Conservation (phyloP, 129 eudicot species). For the Saposhnikovia divaricata region DNA sequence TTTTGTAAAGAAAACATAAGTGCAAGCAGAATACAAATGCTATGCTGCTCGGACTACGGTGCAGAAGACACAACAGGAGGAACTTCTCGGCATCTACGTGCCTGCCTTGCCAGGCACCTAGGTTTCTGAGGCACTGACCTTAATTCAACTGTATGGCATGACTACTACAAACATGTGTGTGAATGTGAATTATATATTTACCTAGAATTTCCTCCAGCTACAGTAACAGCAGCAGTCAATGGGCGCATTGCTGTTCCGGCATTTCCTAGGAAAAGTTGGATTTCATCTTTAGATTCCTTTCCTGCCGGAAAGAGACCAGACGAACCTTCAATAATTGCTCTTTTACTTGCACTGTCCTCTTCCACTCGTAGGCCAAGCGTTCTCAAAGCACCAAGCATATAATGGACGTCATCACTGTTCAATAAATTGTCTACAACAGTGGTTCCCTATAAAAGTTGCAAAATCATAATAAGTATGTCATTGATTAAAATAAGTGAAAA, state of each 20-base stretch:
- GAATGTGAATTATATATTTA: conserved; percentile 9
- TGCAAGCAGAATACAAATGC: background rate
- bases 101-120: background rate
- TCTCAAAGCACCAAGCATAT: conserved; percentile 92
- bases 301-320: conserved; percentile 88
- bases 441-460: conserved; percentile 56
- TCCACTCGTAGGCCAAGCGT: conserved; percentile 84
- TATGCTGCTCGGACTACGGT: background rate
- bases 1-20: background rate
- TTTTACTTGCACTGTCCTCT: conserved; percentile 54
- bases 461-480: background rate
- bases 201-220: conserved; percentile 93
- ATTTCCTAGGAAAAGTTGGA: conserved; percentile 90
- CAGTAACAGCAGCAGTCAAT: conserved; percentile 93
- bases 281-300: conserved; percentile 63
- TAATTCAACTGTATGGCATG: background rate
- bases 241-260: conserved; percentile 99
- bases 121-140: background rate
- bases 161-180: background rate
- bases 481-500: background rate
- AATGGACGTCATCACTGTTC: conserved; percentile 90
- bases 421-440: conserved; percentile 87
- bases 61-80: background rate
- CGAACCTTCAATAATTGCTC: conserved; percentile 80
- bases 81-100: background rate